Evolutionary conservation across 306 rosid species (phyloP).

Genomic region (Quercus agrifolia): DNA sequence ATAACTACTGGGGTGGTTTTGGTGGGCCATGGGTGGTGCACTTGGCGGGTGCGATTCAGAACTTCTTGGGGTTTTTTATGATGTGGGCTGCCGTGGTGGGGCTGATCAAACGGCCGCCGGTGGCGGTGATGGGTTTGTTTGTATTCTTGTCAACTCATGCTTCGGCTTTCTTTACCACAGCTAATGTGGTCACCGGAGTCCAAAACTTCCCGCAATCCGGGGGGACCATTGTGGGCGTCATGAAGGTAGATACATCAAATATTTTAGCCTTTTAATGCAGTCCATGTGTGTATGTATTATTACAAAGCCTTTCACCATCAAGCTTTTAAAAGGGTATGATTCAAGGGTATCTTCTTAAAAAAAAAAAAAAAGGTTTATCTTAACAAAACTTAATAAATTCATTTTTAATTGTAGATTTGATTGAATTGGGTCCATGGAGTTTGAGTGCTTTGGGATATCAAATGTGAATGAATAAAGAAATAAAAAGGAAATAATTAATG

Average conservation of each 20-base stretch:
- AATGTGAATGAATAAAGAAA: too few species aligned
- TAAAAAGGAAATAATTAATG: too few species aligned
- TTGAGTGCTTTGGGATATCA: too few species aligned
- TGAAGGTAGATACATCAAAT: constrained; percentile 45
- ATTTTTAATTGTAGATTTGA: too few species aligned
- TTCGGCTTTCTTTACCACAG: constrained; percentile 67
- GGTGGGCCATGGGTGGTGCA: constrained; percentile 77
- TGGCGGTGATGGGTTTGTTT: constrained; percentile 60
- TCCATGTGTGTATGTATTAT: too few species aligned
- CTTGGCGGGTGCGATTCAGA: constrained; percentile 57
- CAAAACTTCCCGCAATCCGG: constrained; percentile 58
- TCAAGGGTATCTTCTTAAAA: too few species aligned
- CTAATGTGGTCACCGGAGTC: constrained; percentile 65
- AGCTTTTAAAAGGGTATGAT: too few species aligned
- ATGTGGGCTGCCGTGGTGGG: constrained; percentile 75
- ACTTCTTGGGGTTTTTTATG: constrained; percentile 57
- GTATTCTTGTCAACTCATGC: constrained; percentile 48
- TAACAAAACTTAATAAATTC: too few species aligned
- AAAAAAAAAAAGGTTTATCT: too few species aligned
- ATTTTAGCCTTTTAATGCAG: too few species aligned
- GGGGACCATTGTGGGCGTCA: constrained; percentile 79
- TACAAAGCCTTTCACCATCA: too few species aligned
- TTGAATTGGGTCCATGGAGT: too few species aligned
- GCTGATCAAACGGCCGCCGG: constrained; percentile 51
- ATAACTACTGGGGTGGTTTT: background rate